Evolutionary conservation across 768 basidiomycete species (phyloP), one percentile per base, ranked within the genome.

Genomic region (Austroboletus festivus): DNA sequence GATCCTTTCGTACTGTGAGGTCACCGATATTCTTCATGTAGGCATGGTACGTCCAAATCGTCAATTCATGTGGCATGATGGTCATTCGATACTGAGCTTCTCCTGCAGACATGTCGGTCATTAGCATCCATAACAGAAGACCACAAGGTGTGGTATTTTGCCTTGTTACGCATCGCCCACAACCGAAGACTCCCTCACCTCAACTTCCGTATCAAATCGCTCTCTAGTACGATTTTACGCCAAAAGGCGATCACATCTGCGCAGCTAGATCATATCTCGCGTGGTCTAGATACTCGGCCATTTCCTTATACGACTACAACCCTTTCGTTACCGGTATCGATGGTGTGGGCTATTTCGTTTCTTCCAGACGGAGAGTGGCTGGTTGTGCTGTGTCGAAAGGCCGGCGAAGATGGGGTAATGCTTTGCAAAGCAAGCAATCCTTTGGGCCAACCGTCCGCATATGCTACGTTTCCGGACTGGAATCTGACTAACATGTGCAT

Each of bases 1-100:
- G 28, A 50, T 53, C 39, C 44, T 53, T 8, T 41, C 39, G 19
- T 53, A 46, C 30, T 53, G 52, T 10, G 52, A 53, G n/a, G 48
- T 50, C 40, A 38, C 51, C 23, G 52, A 53, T 18, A 50, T 53
- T 23, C 10, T 50, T 22, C 52, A 30, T 12, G 16, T 50, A 20
- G 28, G 48, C 28, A 53, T 53, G 52, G 48, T 53, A 42, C 37
- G n/a, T 20, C 39, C 1, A 12, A 24, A 12, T 38, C 31, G 9
- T 30, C 15, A 5, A 13, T n/a, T n/a, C n/a, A n/a, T n/a, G n/a
- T n/a, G n/a, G 13, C 19, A 10, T 30, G 37, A 16, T 24, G 26
- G 34, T 45, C 3, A 11, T 1, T 24, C 30, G 8, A 20, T 21
- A 6, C n/a, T 42, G 39, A 50, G 16, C 13, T 8, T 24, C 15